These are phyloP conservation scores for Colletotrichum tofieldiae DNA, from an alignment of 2,329 filamentous ascomycete genomes.

Conservation along the genomic window DNA sequence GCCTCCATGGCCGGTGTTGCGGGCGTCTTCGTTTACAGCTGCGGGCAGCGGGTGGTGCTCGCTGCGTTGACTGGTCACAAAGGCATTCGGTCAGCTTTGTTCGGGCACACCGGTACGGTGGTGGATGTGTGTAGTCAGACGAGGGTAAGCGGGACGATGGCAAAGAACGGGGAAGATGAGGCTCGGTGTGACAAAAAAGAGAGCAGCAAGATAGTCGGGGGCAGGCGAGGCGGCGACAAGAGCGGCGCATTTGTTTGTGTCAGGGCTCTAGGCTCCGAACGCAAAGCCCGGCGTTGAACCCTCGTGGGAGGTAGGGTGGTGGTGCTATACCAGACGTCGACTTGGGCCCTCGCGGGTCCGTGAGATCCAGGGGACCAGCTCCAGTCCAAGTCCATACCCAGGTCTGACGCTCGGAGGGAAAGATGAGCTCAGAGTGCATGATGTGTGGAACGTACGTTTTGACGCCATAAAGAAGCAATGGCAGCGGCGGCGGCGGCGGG, in stretches of 20 bases:
- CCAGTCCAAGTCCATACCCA: neutral
- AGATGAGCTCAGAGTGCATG: slow-evolving; percentile 28
- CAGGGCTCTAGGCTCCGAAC: slow-evolving; percentile 28
- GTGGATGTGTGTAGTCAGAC: neutral
- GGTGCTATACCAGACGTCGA: slow-evolving; percentile 16
- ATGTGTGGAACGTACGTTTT: slow-evolving; percentile 42
- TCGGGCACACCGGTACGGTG: neutral
- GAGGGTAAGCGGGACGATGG: neutral
- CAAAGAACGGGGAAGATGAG: slow-evolving; percentile 4
- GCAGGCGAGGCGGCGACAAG: slow-evolving; percentile 14
- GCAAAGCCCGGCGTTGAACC: slow-evolving; percentile 17
- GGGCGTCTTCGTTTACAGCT: slow-evolving; percentile 27
- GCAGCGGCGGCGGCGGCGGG: slow-evolving; percentile 20
- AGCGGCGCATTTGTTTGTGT: slow-evolving; percentile 39
- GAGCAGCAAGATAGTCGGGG: slow-evolving; percentile 15
- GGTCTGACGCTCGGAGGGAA: slow-evolving; percentile 25
- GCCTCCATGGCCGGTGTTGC: slow-evolving; percentile 46
- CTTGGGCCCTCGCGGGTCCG: slow-evolving; percentile 35
- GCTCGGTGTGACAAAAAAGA: slow-evolving; percentile 14
- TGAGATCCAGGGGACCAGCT: slow-evolving; percentile 24
- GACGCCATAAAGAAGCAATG: slow-evolving; percentile 44
- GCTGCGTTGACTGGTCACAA: slow-evolving; percentile 40
- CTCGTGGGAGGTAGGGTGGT: slow-evolving; percentile 12
- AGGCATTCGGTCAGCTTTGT: slow-evolving; percentile 40
- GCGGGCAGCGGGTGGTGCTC: slow-evolving; percentile 44